Conservation (phyloP, 164 flowering plant genomes). For the Sextonia rubra region DNA sequence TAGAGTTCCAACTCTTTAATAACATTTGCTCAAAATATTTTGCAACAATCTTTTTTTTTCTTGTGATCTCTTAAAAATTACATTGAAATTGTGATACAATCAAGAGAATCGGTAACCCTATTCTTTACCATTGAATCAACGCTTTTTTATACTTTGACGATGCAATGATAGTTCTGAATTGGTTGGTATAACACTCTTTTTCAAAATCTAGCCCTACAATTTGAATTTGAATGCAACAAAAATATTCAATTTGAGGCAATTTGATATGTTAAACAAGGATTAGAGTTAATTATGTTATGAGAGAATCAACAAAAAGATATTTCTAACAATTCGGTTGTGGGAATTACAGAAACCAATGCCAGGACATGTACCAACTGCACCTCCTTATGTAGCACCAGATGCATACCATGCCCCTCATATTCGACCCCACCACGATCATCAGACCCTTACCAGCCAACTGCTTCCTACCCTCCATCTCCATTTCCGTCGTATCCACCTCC, state of each 20-base stretch:
- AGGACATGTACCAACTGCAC: conserved; percentile 49
- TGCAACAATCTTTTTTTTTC: not conserved
- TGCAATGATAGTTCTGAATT: not conserved
- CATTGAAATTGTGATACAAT: too few species aligned
- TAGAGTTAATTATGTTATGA: not conserved
- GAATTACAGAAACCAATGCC: conserved; percentile 42
- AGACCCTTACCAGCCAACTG: conserved; percentile 9
- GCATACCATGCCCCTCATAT: conserved; percentile 30
- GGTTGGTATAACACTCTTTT: not conserved
- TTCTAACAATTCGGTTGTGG: not conserved
- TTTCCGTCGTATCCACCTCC: conserved; percentile 11
- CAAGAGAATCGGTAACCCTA: too few species aligned
- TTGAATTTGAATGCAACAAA: not conserved
- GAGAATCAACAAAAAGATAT: too few species aligned
- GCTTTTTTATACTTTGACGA: too few species aligned
- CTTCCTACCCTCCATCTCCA: conserved; percentile 25
- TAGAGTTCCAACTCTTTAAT: not conserved
- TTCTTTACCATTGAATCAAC: too few species aligned
- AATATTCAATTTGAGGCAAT: not conserved
- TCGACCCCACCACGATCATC: conserved; percentile 29
- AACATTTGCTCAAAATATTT: not conserved
- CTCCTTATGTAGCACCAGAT: conserved; percentile 35
- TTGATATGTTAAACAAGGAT: not conserved
- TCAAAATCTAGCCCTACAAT: not conserved
- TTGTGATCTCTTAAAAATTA: too few species aligned